Conservation (phyloP, 345 rosid genomes). For the Reutealis trisperma region DNA sequence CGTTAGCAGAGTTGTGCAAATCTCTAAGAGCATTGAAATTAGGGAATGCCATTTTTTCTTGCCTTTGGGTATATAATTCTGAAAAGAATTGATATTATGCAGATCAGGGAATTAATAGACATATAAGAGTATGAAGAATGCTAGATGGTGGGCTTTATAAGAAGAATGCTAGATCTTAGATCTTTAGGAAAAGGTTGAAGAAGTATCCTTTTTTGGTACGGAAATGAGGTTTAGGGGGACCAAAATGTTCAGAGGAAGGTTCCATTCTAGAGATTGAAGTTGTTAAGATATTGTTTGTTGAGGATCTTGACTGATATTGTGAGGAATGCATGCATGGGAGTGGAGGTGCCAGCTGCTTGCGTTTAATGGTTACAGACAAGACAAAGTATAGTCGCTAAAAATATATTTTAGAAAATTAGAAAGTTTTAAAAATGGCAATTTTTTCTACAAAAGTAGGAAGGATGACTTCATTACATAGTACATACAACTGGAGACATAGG, state of each 20-base stretch:
- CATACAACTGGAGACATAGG: constrained; percentile 24
- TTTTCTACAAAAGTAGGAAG: background rate
- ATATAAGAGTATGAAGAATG: background rate
- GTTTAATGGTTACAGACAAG: constrained; percentile 11
- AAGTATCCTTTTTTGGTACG: constrained; percentile 49
- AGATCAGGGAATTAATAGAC: background rate
- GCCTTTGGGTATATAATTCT: background rate
- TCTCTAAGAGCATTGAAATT: constrained; percentile 64
- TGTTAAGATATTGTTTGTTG: constrained; percentile 20
- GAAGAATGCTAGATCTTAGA: constrained; percentile 28
- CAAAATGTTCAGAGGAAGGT: constrained; percentile 25
- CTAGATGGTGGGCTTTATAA: constrained; percentile 22
- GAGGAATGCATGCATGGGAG: constrained; percentile 35
- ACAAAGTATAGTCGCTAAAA: background rate
- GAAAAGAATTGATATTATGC: no score
- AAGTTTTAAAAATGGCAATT: background rate
- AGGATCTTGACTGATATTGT: constrained; percentile 8
- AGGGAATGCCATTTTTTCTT: constrained; percentile 44
- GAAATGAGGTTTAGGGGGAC: constrained; percentile 30
- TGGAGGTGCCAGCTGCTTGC: constrained; percentile 35
- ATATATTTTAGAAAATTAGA: background rate
- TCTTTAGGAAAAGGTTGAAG: constrained; percentile 30
- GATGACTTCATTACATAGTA: no score
- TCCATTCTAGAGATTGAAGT: constrained; percentile 17
- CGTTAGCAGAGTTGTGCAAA: constrained; percentile 69